Conservation (phyloP, 352 stramenopile species). For the Globisporangium spinosum region DNA sequence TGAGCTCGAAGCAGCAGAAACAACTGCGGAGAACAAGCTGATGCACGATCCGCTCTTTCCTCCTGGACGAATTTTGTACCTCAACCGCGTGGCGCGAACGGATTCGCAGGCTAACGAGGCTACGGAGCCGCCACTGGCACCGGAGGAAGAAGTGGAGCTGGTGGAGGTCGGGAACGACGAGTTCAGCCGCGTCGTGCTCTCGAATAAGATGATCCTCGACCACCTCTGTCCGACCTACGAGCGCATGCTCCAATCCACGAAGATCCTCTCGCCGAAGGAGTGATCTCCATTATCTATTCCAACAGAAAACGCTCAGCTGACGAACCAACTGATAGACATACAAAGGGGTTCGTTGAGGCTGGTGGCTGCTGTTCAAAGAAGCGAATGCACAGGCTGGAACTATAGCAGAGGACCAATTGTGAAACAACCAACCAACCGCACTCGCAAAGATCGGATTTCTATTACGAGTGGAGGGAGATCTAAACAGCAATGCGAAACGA, state of each 20-base stretch:
- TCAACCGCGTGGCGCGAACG: slow-evolving; percentile 35
- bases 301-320: neutral
- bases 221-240: slow-evolving; percentile 87
- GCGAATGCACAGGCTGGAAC: neutral
- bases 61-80: slow-evolving; percentile 65
- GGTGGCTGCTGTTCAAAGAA: neutral
- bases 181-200: slow-evolving; percentile 72
- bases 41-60: slow-evolving; percentile 63
- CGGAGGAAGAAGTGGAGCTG: slow-evolving; percentile 39
- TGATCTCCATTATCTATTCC: neutral
- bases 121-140: neutral
- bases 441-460: neutral
- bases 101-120: neutral
- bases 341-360: neutral
- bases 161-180: slow-evolving; percentile 62
- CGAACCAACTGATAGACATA: neutral
- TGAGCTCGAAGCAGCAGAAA: neutral
- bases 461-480: neutral
- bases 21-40: slow-evolving; percentile 17
- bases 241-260: slow-evolving; percentile 33
- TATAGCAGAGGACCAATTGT: neutral
- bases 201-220: slow-evolving; percentile 81
- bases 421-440: neutral
- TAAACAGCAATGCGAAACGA: neutral
- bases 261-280: slow-evolving; percentile 7